Evolutionary conservation across 129 eudicot species (phyloP), one percentile per base, ranked within the genome.

Genomic region (Smallanthus sonchifolius): DNA sequence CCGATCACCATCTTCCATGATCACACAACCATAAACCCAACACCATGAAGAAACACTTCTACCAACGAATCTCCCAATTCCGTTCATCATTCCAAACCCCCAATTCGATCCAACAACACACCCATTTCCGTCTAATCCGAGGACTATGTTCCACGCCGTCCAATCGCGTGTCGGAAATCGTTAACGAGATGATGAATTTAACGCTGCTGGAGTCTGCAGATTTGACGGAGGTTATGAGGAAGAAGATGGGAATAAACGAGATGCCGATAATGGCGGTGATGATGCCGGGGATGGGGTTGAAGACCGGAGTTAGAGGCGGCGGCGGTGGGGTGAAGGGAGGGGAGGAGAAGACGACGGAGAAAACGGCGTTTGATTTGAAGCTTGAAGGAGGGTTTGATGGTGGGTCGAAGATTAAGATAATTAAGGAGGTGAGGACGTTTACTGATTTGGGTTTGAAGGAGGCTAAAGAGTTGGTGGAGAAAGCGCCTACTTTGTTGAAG

Each of bases 381-480:
- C 86, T 92, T 56, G 96, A 92, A 72, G 93, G 86, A 4, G 97
- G 97, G 38, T 93, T 80, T 72, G 98, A 93, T 56, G 81, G 84
- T 2, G 89, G 80, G 15, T 78, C 83, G 30, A 93, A 93, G 86
- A 90, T 93, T 62, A 93, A 90, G 92, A 87, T 93, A 17, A 93
- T 93, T 34, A 93, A 93, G 87, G 98, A 93, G 67, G 96, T 93
- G 54, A 90, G 97, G 63, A 84, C 91, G 3, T 87, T 84, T 71
- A 93, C 98, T 65, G 91, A 83, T 75, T 70, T 93, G 72, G 98
- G 98, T 37, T 77, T 93, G 87, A 93, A 93, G 87, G 97, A 93
- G 62, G 98, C 98, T 7, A 93, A 93, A 72, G 98, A 90, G 10
- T 72, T 93, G 86, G 98, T 93, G 81, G 98, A 93, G 82, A 93